phyloP scores from a whole-genome alignment of 306 rosid species.

The Trifolium fragiferum region DNA sequence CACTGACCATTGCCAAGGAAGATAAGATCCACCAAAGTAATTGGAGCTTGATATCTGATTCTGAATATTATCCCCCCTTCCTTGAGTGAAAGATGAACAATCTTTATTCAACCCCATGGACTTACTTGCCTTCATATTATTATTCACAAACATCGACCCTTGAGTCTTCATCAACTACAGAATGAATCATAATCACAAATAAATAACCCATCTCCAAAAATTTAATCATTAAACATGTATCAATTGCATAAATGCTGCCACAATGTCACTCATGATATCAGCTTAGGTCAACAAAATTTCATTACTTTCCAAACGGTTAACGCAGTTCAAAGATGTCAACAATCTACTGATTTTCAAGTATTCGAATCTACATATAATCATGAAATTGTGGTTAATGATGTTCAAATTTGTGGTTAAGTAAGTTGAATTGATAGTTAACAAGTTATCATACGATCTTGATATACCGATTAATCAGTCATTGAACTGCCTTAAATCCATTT shows the following conservation, averaged over 20 bases:
- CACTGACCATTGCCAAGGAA: conserved; percentile 76
- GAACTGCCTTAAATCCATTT: no score
- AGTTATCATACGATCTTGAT: neutral
- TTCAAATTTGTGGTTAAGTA: neutral
- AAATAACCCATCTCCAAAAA: conserved; percentile 28
- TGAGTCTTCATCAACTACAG: conserved; percentile 56
- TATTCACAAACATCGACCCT: conserved; percentile 46
- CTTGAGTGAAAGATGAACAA: conserved; percentile 43
- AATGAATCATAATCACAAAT: conserved; percentile 32
- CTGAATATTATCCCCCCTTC: conserved; percentile 41
- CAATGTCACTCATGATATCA: neutral
- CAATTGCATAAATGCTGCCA: conserved; percentile 29
- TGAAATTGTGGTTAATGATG: neutral
- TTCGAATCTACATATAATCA: neutral
- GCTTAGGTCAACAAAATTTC: no score
- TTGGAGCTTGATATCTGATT: conserved; percentile 37
- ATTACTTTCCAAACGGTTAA: no score
- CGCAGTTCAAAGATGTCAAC: no score
- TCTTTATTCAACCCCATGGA: neutral
- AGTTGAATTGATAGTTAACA: neutral
- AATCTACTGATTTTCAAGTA: neutral
- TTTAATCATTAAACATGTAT: conserved; percentile 7
- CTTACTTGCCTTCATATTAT: conserved; percentile 38
- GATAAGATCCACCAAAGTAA: conserved; percentile 49
- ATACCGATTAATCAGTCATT: no score